Evolutionary conservation across 805 yeast species (phyloP), one percentile per base, ranked within the genome.

Genomic region (Torulaspora gathmanii): DNA sequence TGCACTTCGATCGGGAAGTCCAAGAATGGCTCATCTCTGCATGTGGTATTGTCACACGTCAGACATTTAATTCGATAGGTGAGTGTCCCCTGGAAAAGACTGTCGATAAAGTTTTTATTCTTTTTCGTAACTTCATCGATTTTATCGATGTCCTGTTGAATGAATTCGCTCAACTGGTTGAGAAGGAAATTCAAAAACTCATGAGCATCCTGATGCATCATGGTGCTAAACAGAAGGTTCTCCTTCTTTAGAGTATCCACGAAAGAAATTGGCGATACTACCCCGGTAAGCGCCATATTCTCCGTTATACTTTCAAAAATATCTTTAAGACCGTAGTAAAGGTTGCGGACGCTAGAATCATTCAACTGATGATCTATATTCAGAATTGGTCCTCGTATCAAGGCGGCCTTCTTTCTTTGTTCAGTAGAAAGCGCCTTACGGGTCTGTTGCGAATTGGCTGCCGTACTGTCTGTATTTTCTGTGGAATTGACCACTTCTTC

Each of bases 191-290:
- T 91, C 60, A 90, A 74, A 65, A 93, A 93, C 67, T 93, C 99
- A 66, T 93, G 99, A 4, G 98, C 97, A 70, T 93, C 99, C 62
- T 93, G 99, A 63, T 93, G 99, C 96, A 89, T 90, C 34, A 86
- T 81, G 46, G 88, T 83, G 50, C 95, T 73, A 64, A 93, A 93
- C 56, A 91, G 70, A 55, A 82, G 86, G 61, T 91, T 93, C 53
- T 86, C 90, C 45, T 77, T 77, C 63, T 88, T 91, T 44, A 91
- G 70, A 42, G 83, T 82, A 37, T 80, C 83, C 35, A 93, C 78
- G 39, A 93, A 75, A 54, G 78, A 75, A 23, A 73, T 70, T 0
- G 98, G 96, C 1, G 95, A 85, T 0, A 88, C 90, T 1, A 93
- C 86, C 4, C 98, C 98, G 1, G 77, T 80, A 16, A 75, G 71